A percentile compares a stretch with the other conserved stretches of the same genome.
Evolutionary conservation across 2,329 filamentous ascomycete genomes (phyloP).

Genomic region (Capronia coronata): DNA sequence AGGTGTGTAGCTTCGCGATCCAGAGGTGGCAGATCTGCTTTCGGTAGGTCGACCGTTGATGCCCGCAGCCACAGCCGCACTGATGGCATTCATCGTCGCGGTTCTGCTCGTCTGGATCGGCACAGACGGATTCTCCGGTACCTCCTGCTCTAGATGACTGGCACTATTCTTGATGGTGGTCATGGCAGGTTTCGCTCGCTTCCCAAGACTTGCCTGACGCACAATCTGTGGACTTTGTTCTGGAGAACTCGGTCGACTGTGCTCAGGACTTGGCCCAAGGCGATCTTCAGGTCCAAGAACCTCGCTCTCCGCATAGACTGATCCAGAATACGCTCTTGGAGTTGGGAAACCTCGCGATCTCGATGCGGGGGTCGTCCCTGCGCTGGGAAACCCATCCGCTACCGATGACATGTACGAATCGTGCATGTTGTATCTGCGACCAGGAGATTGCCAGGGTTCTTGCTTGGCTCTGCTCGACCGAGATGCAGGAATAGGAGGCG

Average conservation of each 20-base stretch:
- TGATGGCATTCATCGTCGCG: conserved; percentile 24
- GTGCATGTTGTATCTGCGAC: conserved; percentile 17
- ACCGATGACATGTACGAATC: conserved; percentile 25
- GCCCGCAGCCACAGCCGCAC: conserved; percentile 23
- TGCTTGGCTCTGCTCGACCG: conserved; percentile 9
- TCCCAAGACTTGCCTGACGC: conserved; percentile 40
- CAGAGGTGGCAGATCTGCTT: conserved; percentile 6
- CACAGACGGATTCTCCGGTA: conserved; percentile 9
- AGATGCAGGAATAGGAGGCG: conserved; percentile 16
- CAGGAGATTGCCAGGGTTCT: conserved; percentile 12
- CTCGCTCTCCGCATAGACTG: conserved; percentile 23
- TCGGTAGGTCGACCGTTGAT: conserved; percentile 7
- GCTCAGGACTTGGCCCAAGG: conserved; percentile 6
- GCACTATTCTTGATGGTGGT: conserved; percentile 33
- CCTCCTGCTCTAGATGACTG: conserved; percentile 29
- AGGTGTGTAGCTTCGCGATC: conserved; percentile 19
- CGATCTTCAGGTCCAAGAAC: conserved; percentile 17
- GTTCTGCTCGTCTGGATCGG: conserved; percentile 11
- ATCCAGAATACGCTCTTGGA: conserved; percentile 19
- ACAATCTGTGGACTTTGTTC: conserved; percentile 31
- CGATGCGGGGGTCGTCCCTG: conserved; percentile 18
- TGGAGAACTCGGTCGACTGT: conserved; percentile 5
- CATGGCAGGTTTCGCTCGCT: conserved; percentile 37
- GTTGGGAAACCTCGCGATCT: conserved; percentile 20
- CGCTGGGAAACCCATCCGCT: conserved; percentile 17